phyloP scores from a whole-genome alignment of 1,284 basidiomycete genomes.

The Ceratobasidium sp. region DNA sequence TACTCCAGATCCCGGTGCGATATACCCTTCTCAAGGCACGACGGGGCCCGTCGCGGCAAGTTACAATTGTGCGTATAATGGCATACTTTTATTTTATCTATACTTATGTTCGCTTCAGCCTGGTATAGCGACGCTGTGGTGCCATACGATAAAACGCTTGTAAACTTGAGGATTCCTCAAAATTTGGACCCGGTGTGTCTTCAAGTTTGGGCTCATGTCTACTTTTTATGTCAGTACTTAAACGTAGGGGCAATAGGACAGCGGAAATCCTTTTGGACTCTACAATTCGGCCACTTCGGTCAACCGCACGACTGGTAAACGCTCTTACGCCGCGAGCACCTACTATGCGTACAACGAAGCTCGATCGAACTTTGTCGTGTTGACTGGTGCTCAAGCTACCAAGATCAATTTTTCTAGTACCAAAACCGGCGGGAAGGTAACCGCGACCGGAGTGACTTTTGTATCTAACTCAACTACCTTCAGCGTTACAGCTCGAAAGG shows the following conservation, averaged over 20 bases:
- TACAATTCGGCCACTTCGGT: conserved; percentile 47
- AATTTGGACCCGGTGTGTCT: conserved; percentile 43
- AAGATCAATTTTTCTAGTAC: conserved; percentile 52
- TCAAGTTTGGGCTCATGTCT: not conserved
- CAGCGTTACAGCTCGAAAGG: conserved; percentile 53
- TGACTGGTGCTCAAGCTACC: conserved; percentile 53
- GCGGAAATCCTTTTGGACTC: conserved; percentile 39
- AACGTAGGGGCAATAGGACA: not conserved
- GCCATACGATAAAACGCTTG: conserved; percentile 43
- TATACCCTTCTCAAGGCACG: conserved; percentile 53
- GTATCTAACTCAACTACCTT: conserved; percentile 51
- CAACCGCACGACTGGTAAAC: conserved; percentile 52
- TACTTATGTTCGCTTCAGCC: conserved; percentile 42
- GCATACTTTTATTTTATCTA: conserved; percentile 24
- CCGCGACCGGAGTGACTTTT: conserved; percentile 54
- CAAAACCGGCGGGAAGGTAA: conserved; percentile 45
- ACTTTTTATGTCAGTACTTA: not conserved
- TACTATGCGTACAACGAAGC: conserved; percentile 52
- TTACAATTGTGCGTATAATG: conserved; percentile 53
- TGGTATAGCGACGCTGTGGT: conserved; percentile 48
- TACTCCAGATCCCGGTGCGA: conserved; percentile 51
- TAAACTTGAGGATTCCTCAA: conserved; percentile 33
- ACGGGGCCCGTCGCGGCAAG: conserved; percentile 54
- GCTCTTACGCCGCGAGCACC: conserved; percentile 54
- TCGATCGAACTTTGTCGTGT: conserved; percentile 53